Evolutionary conservation across 2,329 filamentous ascomycete genomes (phyloP).

Genomic region (Colletotrichum sp.): DNA sequence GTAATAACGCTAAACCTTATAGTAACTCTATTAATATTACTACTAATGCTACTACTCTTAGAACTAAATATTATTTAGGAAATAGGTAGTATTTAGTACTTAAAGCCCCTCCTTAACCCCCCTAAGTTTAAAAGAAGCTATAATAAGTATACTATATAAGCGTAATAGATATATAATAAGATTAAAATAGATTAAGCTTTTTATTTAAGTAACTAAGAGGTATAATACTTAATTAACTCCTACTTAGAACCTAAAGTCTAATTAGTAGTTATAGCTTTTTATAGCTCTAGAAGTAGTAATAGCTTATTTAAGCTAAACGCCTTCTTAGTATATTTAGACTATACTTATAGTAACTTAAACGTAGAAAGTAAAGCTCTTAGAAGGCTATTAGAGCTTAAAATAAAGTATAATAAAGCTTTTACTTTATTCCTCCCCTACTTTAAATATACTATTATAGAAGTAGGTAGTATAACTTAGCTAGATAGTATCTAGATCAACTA

Average conservation of each 20-base stretch:
- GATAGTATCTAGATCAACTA: no score
- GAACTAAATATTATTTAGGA: no score
- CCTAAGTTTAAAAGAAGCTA: not conserved
- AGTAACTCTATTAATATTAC: not conserved
- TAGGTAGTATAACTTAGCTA: no score
- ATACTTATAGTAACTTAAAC: no score
- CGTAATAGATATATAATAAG: not conserved
- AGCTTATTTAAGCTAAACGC: no score
- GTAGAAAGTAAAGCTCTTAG: no score
- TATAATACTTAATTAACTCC: not conserved
- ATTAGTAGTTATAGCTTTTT: not conserved
- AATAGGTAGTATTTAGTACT: not conserved
- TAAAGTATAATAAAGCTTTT: no score
- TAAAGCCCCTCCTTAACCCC: not conserved
- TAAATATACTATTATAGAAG: no score
- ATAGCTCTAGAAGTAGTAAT: not conserved
- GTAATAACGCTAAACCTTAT: not conserved
- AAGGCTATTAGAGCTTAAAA: no score
- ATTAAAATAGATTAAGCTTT: not conserved
- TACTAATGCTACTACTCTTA: no score
- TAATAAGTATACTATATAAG: not conserved
- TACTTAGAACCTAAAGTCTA: not conserved
- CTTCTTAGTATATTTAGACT: no score
- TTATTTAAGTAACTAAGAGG: not conserved
- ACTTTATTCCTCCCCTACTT: no score